Percentiles rank a stretch among this genome's conserved stretches.
Conservation (phyloP, 768 basidiomycete species). For the Leccinum truebloodii region DNA sequence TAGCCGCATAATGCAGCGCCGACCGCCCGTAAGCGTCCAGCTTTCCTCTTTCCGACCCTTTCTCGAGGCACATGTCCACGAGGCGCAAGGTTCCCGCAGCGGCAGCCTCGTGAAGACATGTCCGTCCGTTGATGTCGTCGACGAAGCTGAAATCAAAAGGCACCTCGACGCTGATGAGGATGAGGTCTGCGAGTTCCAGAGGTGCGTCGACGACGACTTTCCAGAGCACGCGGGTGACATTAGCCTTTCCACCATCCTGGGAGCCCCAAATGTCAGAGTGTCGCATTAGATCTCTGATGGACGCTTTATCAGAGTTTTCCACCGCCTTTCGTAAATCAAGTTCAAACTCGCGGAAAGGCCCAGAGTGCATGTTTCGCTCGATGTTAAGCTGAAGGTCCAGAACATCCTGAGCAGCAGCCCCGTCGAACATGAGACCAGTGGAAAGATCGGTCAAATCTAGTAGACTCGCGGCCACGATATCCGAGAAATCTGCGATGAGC, state of each 20-base stretch:
- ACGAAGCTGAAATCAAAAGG: conserved; percentile 90
- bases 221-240: conserved; percentile 94
- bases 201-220: conserved; percentile 84
- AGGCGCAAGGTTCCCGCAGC: conserved; percentile 79
- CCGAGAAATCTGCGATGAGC: conserved; percentile 94
- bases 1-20: conserved; percentile 93
- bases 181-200: conserved; percentile 67
- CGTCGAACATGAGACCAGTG: conserved; percentile 76
- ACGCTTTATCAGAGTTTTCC: conserved; percentile 54
- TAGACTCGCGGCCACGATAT: conserved; percentile 84
- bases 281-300: conserved; percentile 67
- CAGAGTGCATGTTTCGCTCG: conserved; percentile 60
- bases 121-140: conserved; percentile 96
- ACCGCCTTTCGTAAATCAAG: conserved; percentile 82
- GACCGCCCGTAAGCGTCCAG: conserved; percentile 91
- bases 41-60: conserved; percentile 68
- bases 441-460: conserved; percentile 77
- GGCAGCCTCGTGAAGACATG: conserved; percentile 90
- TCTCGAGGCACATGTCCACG: conserved; percentile 77
- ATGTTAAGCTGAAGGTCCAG: conserved; percentile 69
- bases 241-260: conserved; percentile 58
- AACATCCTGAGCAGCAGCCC: conserved; percentile 72
- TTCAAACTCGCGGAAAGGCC: conserved; percentile 86
- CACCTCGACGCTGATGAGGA: conserved; percentile 61
- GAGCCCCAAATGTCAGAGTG: conserved; percentile 68